These are phyloP conservation scores for Rhytidiadelphus loreus DNA, from an alignment of 225 moss, liverwort and hornwort genomes.

Conservation along the genomic window DNA sequence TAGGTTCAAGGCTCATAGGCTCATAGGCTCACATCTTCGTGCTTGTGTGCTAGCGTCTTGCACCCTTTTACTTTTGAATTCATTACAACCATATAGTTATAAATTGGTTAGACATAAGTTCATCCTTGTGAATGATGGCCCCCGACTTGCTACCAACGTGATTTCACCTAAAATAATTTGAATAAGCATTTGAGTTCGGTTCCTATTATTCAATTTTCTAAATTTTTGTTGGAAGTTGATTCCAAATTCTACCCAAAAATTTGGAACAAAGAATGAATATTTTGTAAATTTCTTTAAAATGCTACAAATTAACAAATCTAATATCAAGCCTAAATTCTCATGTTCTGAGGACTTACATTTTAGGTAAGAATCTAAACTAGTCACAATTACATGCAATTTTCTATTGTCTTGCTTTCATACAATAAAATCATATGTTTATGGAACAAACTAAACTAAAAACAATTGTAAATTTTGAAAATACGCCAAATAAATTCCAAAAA, in stretches of 20 bases:
- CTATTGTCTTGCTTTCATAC: rapidly evolving
- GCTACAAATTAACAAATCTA: rapidly evolving
- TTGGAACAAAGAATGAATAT: neutral
- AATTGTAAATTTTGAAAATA: neutral
- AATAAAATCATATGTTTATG: too few relatives aligned
- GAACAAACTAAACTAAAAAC: neutral
- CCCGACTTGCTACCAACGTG: rapidly evolving
- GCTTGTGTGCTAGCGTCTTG: too few relatives aligned
- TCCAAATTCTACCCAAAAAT: neutral
- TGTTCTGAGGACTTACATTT: rapidly evolving
- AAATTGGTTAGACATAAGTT: too few relatives aligned
- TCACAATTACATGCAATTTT: neutral
- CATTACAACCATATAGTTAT: too few relatives aligned
- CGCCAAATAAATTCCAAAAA: neutral
- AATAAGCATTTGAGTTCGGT: neutral
- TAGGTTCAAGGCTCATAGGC: too few relatives aligned
- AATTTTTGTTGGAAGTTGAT: too few relatives aligned
- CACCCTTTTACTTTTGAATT: neutral
- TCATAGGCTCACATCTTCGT: too few relatives aligned
- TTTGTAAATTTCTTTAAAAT: neutral
- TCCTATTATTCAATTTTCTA: neutral
- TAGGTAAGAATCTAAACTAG: neutral
- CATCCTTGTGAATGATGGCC: neutral
- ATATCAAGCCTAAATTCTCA: neutral
- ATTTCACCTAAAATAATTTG: neutral